Base-by-base conservation (phyloP, 441 rosid genomes). In the Aquilaria agallochum region DNA sequence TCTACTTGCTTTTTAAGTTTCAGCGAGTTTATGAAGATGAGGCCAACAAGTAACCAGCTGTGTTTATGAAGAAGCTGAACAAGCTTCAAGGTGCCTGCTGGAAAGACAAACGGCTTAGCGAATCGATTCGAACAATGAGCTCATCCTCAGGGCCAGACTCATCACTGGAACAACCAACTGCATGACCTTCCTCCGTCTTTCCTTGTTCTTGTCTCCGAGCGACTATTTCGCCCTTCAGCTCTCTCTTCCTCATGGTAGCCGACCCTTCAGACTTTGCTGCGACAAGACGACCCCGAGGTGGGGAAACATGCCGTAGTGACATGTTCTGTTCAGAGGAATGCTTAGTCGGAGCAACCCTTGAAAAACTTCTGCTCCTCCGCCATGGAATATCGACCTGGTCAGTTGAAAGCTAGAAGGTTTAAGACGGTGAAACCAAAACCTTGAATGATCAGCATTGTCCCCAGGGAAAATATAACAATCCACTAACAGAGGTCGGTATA, bases 31-130 rank as follows among this genome's bases (percentile, higher is more conserved):
- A 20, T 20, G 27, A 36, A 36, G 42, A 8, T 36, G 42, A 36
- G 42, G 5, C 42, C 42, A 36, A 15, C 30, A 45, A 46, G 14
- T 55, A 12, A 48, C 46, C 42, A 14, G 8, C 46, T 27, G 11
- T 50, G 54, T 48, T 20, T 34, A 2, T 4, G 47, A 33, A 50
- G 55, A 48, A 9, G 13, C 31, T 20, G 14, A 53, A 61, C 33
- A 63, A 59, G 52, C 52, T 60, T 76, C 66, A 74, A 40, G 76
- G 60, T 58, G 69, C 74, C 20, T 74, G 76, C 27, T 11, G 71
- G 62, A 82, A 82, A 33, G 90, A 82, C 32, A 84, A 84, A 32
- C 50, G 56, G 68, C 83, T 84, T 0, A 85, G 94, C 0, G 94
- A 84, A 79, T 84, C 85, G 1, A 87, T 84, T 60, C 79, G 69